A percentile compares a stretch with the other conserved stretches of the same genome.
Conservation (phyloP, 1,284 basidiomycete genomes). For the Leccinum pachyderme region DNA sequence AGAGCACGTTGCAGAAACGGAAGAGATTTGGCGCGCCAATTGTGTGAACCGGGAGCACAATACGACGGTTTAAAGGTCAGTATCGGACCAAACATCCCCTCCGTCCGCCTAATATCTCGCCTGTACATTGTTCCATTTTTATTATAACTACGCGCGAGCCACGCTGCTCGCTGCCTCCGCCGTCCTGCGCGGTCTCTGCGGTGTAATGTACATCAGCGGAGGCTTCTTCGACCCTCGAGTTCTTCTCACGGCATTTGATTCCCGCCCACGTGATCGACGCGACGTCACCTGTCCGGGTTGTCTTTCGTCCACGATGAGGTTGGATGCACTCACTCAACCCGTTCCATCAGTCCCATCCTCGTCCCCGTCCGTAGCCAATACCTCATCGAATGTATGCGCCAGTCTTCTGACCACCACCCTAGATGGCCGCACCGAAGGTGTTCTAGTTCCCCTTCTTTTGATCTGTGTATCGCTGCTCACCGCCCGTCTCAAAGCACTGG, state of each 20-base stretch:
- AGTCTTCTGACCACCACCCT: constrained; percentile 57
- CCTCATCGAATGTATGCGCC: constrained; percentile 55
- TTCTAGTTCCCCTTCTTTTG: not conserved
- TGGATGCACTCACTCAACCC: constrained; percentile 29
- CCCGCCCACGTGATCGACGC: constrained; percentile 24
- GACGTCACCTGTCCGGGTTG: constrained; percentile 3
- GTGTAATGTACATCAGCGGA: not conserved
- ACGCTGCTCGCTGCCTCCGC: constrained; percentile 10
- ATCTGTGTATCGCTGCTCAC: constrained; percentile 14
- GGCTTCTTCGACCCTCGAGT: not conserved
- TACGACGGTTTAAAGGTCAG: not conserved
- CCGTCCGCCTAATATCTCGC: constrained; percentile 2
- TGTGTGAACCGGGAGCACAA: constrained; percentile 9
- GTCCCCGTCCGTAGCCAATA: constrained; percentile 6
- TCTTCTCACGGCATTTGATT: constrained; percentile 1
- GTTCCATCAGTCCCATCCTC: constrained; percentile 26
- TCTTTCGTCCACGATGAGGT: constrained; percentile 16
- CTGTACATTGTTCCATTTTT: not conserved
- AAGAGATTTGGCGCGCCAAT: constrained; percentile 17
- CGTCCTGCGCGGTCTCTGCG: constrained; percentile 14
- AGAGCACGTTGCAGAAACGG: constrained; percentile 16
- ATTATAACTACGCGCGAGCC: constrained; percentile 8
- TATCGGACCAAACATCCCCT: constrained; percentile 1
- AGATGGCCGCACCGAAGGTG: constrained; percentile 61
- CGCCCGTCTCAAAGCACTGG: constrained; percentile 41